Percentiles rank a stretch among this genome's conserved stretches.
phyloP scores from a whole-genome alignment of 306 rosid genomes.

The Calophaca sinica region DNA sequence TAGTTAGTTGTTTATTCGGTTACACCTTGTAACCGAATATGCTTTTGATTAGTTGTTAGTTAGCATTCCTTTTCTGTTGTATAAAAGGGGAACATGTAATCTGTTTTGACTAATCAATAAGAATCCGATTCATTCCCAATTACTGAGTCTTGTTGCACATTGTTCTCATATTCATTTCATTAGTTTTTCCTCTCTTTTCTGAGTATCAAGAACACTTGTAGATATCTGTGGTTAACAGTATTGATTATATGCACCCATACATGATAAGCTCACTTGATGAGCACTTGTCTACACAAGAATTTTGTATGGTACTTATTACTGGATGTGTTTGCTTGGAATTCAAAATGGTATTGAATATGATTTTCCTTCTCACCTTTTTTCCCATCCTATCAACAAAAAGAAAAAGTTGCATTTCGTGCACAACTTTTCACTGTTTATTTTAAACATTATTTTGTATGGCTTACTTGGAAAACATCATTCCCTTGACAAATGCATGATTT shows the following conservation, averaged over 20 bases:
- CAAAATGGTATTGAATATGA: conserved; percentile 23
- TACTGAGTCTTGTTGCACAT: no score
- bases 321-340: background rate
- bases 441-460: background rate
- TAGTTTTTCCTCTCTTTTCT: no score
- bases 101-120: no score
- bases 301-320: background rate
- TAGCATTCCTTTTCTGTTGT: no score
- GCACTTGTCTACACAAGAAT: background rate
- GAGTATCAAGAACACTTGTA: no score
- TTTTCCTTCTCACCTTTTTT: conserved; percentile 2
- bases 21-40: no score
- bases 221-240: background rate
- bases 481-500: conserved; percentile 44
- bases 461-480: conserved; percentile 14
- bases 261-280: background rate
- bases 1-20: no score
- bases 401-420: background rate
- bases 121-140: no score
- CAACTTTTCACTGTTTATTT: background rate
- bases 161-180: no score
- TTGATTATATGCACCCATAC: background rate
- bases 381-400: background rate
- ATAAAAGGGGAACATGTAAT: no score
- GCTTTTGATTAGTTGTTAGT: no score